Conservation (phyloP, 495 filamentous ascomycete genomes). For the Annulohypoxylon moriforme region DNA sequence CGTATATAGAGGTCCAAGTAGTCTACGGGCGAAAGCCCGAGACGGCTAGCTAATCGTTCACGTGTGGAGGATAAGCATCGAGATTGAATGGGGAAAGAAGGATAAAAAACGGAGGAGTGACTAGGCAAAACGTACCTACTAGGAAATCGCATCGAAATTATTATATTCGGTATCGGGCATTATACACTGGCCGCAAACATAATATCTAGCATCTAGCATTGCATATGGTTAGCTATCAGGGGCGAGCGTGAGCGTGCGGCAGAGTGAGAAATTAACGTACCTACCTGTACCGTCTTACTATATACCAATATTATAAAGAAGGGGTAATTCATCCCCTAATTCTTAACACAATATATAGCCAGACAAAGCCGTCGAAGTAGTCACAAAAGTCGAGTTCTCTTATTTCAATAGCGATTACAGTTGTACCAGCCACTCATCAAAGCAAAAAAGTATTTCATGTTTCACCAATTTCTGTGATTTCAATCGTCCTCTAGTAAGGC, state of each 20-base stretch:
- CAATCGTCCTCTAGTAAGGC: conserved; percentile 38
- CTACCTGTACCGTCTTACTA: neutral
- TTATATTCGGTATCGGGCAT: conserved; percentile 7
- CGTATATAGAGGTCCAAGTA: conserved; percentile 36
- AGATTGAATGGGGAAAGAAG: neutral
- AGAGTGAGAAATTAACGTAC: neutral
- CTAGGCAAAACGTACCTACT: neutral
- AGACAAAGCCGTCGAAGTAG: neutral
- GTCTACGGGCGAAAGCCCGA: conserved; percentile 42
- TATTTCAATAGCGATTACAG: conserved; percentile 24
- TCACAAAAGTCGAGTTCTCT: conserved; percentile 7
- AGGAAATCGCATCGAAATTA: neutral
- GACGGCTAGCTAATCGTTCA: neutral
- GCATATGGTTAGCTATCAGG: neutral
- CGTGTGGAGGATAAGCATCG: too few species aligned
- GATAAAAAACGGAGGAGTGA: neutral
- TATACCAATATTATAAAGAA: neutral
- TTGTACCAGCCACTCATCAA: conserved; percentile 9
- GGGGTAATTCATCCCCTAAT: neutral
- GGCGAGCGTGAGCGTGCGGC: neutral
- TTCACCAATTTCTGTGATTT: conserved; percentile 17
- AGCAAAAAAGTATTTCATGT: conserved; percentile 26
- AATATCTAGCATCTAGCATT: conserved; percentile 14
- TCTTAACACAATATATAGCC: neutral
- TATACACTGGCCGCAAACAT: neutral